Conservation (phyloP, 2,329 filamentous ascomycete genomes). For the Zymoseptoria ardabiliae region DNA sequence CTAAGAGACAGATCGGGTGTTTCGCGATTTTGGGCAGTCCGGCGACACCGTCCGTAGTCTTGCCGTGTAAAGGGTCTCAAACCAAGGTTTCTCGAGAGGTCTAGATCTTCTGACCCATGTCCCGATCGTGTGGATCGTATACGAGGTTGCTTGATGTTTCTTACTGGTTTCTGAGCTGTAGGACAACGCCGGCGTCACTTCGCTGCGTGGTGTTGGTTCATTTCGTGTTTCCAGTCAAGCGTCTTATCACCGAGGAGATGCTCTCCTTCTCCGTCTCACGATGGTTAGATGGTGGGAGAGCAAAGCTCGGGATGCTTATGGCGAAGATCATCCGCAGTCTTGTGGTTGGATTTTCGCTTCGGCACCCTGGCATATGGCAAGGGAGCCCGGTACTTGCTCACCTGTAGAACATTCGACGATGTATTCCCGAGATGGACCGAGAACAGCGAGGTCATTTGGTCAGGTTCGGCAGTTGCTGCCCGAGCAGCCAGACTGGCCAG, state of each 20-base stretch:
- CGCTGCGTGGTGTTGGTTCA: too few species aligned
- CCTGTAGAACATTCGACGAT: background rate
- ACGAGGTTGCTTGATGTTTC: too few species aligned
- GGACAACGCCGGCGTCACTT: too few species aligned
- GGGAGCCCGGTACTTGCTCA: background rate
- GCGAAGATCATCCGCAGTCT: background rate
- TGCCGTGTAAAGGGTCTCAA: background rate
- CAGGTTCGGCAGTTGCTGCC: background rate
- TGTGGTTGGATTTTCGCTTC: background rate
- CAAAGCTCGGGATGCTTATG: background rate
- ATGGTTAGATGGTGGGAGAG: background rate
- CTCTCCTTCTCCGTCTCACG: too few species aligned
- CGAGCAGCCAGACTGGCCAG: too few species aligned
- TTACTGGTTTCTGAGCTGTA: too few species aligned
- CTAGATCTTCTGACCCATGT: background rate
- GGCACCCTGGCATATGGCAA: background rate
- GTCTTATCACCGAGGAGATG: too few species aligned
- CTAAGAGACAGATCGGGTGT: background rate
- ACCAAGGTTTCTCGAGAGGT: background rate
- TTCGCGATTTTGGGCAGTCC: background rate
- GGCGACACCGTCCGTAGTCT: background rate
- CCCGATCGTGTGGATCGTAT: too few species aligned
- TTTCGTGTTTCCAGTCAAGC: too few species aligned
- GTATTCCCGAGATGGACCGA: background rate
- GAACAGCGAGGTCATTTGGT: background rate